Conservation (phyloP, 805 yeast species). For the Candida bentonensis region DNA sequence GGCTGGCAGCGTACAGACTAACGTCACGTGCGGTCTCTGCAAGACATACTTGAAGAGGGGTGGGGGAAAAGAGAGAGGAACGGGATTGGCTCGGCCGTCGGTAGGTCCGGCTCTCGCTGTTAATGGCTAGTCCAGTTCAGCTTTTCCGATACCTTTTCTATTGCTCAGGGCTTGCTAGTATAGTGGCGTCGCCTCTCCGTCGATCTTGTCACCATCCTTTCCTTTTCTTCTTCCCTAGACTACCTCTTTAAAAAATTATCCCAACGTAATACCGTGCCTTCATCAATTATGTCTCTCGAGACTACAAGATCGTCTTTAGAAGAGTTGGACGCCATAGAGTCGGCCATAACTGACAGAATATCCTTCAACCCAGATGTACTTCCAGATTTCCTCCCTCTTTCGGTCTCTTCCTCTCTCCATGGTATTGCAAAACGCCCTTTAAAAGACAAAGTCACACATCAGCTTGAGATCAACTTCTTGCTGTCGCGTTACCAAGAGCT, state of each 20-base stretch:
- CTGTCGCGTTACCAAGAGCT: constrained; percentile 30
- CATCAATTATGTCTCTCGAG: constrained; percentile 9
- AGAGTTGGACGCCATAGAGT: constrained; percentile 61
- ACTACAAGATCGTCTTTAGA: constrained; percentile 15
- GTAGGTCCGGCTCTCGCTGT: no score
- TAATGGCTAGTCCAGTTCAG: no score
- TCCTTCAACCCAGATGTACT: constrained; percentile 40
- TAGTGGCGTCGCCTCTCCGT: no score
- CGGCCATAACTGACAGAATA: constrained; percentile 48
- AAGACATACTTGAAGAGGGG: no score
- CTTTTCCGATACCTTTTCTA: no score
- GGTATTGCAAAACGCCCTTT: constrained; percentile 27
- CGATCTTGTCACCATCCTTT: no score
- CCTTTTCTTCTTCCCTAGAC: no score
- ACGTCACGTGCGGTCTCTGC: no score
- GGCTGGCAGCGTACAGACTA: no score
- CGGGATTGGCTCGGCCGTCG: no score
- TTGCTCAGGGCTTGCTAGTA: no score
- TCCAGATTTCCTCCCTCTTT: constrained; percentile 17
- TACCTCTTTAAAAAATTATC: background rate
- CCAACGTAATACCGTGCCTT: background rate
- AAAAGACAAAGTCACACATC: constrained; percentile 43
- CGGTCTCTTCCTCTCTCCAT: constrained; percentile 19
- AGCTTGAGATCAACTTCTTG: constrained; percentile 51
- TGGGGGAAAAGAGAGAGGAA: no score